These are phyloP conservation scores for Boletus coccyginus DNA, from an alignment of 768 basidiomycete genomes.

Conservation along the genomic window DNA sequence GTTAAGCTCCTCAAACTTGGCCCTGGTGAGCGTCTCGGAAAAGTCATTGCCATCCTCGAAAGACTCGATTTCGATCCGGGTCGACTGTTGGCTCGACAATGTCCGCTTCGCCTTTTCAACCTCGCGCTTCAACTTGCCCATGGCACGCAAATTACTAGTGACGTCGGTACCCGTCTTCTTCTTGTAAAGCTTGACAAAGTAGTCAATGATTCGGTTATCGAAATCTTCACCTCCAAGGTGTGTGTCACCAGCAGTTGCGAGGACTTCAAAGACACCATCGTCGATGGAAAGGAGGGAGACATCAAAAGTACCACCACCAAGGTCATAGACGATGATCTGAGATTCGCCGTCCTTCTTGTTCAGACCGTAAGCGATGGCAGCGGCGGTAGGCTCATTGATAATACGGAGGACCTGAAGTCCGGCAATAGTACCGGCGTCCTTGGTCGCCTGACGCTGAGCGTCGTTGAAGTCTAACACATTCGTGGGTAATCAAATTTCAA, in stretches of 20 bases:
- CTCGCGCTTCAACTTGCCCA: slow-evolving; percentile 91
- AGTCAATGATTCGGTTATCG: slow-evolving; percentile 89
- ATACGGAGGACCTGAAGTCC: slow-evolving; percentile 95
- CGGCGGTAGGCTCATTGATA: slow-evolving; percentile 97
- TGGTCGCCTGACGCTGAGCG: slow-evolving; percentile 98
- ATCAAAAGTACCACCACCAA: slow-evolving; percentile 98
- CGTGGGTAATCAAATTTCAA: not conserved
- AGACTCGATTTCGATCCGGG: slow-evolving; percentile 90
- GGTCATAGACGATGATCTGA: slow-evolving; percentile 97
- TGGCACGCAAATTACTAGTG: slow-evolving; percentile 71
- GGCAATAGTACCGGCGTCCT: slow-evolving; percentile 94
- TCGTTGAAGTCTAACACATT: slow-evolving; percentile 90
- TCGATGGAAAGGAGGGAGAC: slow-evolving; percentile 94
- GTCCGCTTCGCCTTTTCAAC: slow-evolving; percentile 97
- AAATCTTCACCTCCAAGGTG: slow-evolving; percentile 97
- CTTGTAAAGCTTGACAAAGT: slow-evolving; percentile 88
- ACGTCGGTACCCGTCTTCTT: slow-evolving; percentile 89
- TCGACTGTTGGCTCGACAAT: slow-evolving; percentile 84
- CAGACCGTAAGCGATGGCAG: slow-evolving; percentile 97
- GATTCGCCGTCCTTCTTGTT: slow-evolving; percentile 95
- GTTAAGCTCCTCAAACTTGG: slow-evolving; percentile 99
- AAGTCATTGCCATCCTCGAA: slow-evolving; percentile 98
- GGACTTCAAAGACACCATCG: slow-evolving; percentile 87
- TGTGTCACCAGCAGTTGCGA: slow-evolving; percentile 91
- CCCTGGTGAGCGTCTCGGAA: slow-evolving; percentile 93